These are phyloP conservation scores for Saturnispora hagleri DNA, from an alignment of 805 yeast species.

Conservation along the genomic window DNA sequence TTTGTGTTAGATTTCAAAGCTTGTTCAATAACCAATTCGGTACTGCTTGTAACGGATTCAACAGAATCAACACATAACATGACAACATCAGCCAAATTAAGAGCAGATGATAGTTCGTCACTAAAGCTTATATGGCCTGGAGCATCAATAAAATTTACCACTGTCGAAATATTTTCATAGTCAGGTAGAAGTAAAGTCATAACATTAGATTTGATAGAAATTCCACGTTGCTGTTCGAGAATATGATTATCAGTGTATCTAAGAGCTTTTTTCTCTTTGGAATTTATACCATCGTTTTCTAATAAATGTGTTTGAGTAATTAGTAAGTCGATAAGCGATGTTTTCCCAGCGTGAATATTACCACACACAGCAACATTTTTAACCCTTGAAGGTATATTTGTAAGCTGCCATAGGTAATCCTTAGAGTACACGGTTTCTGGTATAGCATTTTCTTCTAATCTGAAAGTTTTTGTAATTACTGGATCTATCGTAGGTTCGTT, in stretches of 20 bases:
- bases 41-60: constrained; percentile 66
- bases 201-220: constrained; percentile 56
- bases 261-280: constrained; percentile 34
- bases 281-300: constrained; percentile 21
- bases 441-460: constrained; percentile 40
- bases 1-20: constrained; percentile 43
- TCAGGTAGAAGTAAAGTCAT: constrained; percentile 52
- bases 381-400: constrained; percentile 47
- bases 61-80: constrained; percentile 72
- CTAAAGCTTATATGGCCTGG: constrained; percentile 88
- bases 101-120: constrained; percentile 59
- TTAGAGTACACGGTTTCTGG: constrained; percentile 58
- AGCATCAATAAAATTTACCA: constrained; percentile 63
- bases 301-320: constrained; percentile 57
- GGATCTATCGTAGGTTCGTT: constrained; percentile 63
- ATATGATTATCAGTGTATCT: constrained; percentile 66
- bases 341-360: constrained; percentile 75
- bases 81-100: constrained; percentile 54
- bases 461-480: constrained; percentile 30
- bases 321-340: constrained; percentile 62
- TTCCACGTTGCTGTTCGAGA: constrained; percentile 61
- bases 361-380: constrained; percentile 79
- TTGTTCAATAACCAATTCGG: constrained; percentile 43
- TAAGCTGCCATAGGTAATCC: constrained; percentile 46
- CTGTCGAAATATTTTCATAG: constrained; percentile 42